These are phyloP conservation scores for Adansonia rubrostipa DNA, from an alignment of 441 rosid species.

Conservation along the genomic window DNA sequence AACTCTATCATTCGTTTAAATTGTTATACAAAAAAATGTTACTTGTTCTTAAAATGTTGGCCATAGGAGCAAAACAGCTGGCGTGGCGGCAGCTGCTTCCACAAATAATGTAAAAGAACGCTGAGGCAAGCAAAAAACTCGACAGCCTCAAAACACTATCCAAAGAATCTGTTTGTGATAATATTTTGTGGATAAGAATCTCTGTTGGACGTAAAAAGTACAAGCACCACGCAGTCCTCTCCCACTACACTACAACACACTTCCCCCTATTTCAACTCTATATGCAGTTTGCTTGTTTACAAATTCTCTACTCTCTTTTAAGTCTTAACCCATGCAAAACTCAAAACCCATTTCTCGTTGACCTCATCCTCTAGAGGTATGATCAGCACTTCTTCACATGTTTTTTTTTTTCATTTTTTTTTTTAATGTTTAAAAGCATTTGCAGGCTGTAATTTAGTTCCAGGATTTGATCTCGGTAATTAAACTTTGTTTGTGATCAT, in stretches of 20 bases:
- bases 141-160: slow-evolving; percentile 20
- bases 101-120: background rate
- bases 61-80: background rate
- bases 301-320: background rate
- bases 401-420: background rate
- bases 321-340: slow-evolving; percentile 5
- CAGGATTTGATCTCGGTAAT: background rate
- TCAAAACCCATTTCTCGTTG: background rate
- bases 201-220: background rate
- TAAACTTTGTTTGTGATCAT: slow-evolving; percentile 4
- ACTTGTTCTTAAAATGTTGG: background rate
- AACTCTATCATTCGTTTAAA: background rate
- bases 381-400: background rate
- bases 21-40: background rate
- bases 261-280: background rate
- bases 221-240: background rate
- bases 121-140: slow-evolving; percentile 13
- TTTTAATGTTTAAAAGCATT: background rate
- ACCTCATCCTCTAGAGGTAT: background rate
- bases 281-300: background rate
- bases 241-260: slow-evolving; percentile 13
- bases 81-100: slow-evolving; percentile 16
- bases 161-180: slow-evolving; percentile 22
- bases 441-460: background rate
- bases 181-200: slow-evolving; percentile 28